These are phyloP conservation scores for Limnomonas spitsbergensis DNA, from an alignment of 139 green algal species.

Conservation along the genomic window DNA sequence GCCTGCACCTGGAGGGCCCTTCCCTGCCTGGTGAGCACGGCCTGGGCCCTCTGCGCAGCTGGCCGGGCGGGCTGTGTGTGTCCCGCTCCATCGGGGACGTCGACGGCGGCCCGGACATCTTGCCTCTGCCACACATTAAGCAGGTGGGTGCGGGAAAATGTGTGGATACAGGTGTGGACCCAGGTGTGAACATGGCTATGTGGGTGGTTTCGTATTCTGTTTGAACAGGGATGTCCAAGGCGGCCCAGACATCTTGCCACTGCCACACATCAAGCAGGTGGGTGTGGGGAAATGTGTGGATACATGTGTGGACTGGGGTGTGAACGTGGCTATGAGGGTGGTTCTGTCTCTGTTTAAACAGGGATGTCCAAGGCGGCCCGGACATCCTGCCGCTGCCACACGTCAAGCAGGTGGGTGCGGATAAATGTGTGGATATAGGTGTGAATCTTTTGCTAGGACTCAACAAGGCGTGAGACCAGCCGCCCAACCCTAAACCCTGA, in stretches of 20 bases:
- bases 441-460: no score
- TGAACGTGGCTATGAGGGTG: slow-evolving; percentile 88
- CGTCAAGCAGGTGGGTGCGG: slow-evolving; percentile 71
- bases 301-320: no score
- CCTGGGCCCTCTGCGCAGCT: slow-evolving; percentile 83
- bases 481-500: no score
- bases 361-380: slow-evolving; percentile 82
- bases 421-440: no score
- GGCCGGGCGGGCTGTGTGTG: slow-evolving; percentile 88
- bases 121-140: slow-evolving; percentile 79
- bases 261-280: slow-evolving; percentile 84
- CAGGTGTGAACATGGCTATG: slow-evolving; percentile 90
- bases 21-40: slow-evolving; percentile 59
- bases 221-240: slow-evolving; percentile 86
- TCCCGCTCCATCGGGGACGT: slow-evolving; percentile 82
- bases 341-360: slow-evolving; percentile 76
- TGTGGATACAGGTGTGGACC: no score
- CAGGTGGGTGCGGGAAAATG: slow-evolving; percentile 72
- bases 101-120: slow-evolving; percentile 75
- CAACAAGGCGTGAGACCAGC: no score
- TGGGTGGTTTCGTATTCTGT: slow-evolving; percentile 79
- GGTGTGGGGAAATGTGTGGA: no score
- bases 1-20: slow-evolving; percentile 36
- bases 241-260: slow-evolving; percentile 68
- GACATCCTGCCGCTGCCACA: slow-evolving; percentile 79